Evolutionary conservation across 345 rosid genomes (phyloP).

Genomic region (Heritiera littoralis): DNA sequence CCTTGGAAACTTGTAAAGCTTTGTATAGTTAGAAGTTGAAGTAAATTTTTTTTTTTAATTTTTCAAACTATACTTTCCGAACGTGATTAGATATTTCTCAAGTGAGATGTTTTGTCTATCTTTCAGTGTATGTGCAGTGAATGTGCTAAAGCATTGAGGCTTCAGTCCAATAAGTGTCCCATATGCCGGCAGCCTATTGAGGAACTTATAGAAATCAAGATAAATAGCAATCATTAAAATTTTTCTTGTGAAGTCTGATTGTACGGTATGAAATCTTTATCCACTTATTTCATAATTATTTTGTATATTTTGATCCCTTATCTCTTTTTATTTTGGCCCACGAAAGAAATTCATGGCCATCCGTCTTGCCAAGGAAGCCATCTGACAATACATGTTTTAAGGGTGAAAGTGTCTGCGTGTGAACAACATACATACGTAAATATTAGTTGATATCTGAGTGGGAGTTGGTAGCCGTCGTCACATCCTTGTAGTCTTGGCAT

Average conservation of each 20-base stretch:
- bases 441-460: no score
- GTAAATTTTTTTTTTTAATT: background rate
- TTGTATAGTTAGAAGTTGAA: background rate
- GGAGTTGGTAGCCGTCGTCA: conserved; percentile 6
- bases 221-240: conserved; percentile 46
- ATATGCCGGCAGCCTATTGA: conserved; percentile 85
- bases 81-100: conserved; percentile 8
- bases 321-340: conserved; percentile 20
- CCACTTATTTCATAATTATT: background rate
- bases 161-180: conserved; percentile 85
- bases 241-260: conserved; percentile 28
- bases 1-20: background rate
- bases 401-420: background rate
- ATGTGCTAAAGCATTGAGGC: conserved; percentile 76
- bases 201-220: conserved; percentile 79
- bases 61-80: background rate
- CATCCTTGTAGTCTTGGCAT: background rate
- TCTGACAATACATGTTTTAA: background rate
- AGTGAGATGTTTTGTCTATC: conserved; percentile 18
- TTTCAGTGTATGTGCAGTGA: conserved; percentile 79
- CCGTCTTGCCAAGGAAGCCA: conserved; percentile 1
- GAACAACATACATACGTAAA: no score
- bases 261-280: conserved; percentile 28
- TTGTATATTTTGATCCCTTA: conserved; percentile 30
- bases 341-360: background rate